Evolutionary conservation across 2,329 filamentous ascomycete species (phyloP).

Genomic region (Talaromyces funiculosus): DNA sequence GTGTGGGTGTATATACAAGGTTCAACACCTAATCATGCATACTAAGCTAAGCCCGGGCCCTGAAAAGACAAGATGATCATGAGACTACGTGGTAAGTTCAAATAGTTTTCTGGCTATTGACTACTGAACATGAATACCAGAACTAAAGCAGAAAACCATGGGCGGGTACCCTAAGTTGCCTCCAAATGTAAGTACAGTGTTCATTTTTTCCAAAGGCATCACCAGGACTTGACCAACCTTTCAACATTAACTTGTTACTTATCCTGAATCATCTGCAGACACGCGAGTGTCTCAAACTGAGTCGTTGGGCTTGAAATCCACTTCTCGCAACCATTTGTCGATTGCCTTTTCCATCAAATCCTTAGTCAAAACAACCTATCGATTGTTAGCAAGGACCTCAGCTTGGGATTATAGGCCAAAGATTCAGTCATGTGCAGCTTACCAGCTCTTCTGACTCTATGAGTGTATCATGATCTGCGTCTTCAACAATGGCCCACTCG

Average conservation of each 20-base stretch:
- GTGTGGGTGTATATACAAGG: too few species aligned
- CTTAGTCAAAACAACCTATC: not conserved
- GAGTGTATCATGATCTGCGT: constrained; percentile 2
- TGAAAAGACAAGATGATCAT: too few species aligned
- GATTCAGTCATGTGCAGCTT: not conserved
- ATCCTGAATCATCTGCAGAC: not conserved
- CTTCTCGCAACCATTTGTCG: not conserved
- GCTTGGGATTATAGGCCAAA: not conserved
- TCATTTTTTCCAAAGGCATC: not conserved
- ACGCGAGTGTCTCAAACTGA: not conserved
- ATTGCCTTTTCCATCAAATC: not conserved
- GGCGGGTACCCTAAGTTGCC: not conserved
- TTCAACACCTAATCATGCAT: too few species aligned
- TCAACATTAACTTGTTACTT: not conserved
- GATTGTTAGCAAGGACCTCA: not conserved
- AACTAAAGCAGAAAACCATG: not conserved
- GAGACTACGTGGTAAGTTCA: not conserved
- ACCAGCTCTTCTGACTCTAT: not conserved
- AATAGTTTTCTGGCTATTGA: not conserved
- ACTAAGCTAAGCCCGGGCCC: too few species aligned
- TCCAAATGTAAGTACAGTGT: not conserved
- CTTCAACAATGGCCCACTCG: constrained; percentile 1
- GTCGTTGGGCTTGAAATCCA: not conserved
- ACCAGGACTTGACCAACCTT: not conserved
- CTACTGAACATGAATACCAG: not conserved